These are phyloP conservation scores for Ogataea pini DNA, from an alignment of 805 yeast genomes.

Conservation along the genomic window DNA sequence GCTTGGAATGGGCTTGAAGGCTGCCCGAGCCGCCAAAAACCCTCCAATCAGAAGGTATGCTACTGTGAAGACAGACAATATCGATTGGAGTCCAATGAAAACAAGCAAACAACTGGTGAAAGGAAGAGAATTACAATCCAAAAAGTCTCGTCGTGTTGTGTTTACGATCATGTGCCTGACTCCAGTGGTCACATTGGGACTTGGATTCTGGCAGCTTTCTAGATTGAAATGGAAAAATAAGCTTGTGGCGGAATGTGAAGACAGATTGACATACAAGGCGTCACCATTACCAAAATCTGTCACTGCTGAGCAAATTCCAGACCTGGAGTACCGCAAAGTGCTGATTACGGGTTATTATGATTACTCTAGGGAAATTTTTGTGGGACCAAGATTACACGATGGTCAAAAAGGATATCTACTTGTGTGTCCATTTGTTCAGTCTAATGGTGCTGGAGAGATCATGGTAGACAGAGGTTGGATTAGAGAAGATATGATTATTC, in stretches of 20 bases:
- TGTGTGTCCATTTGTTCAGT: constrained; percentile 77
- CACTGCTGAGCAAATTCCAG: constrained; percentile 63
- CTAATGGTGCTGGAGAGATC: constrained; percentile 73
- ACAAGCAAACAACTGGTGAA: constrained; percentile 43
- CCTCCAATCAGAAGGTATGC: constrained; percentile 27
- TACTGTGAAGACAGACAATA: constrained; percentile 61
- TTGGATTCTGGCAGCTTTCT: constrained; percentile 92
- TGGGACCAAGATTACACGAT: constrained; percentile 83
- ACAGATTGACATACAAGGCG: constrained; percentile 71
- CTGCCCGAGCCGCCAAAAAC: too few relatives aligned
- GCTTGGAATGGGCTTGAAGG: too few relatives aligned
- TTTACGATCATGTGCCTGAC: constrained; percentile 57
- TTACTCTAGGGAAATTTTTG: constrained; percentile 83
- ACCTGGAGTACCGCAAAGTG: constrained; percentile 82
- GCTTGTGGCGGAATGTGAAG: constrained; percentile 80
- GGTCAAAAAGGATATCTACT: constrained; percentile 76
- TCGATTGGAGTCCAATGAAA: constrained; percentile 83
- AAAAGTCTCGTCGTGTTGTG: constrained; percentile 30
- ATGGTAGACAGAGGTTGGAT: constrained; percentile 94
- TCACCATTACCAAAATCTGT: constrained; percentile 67
- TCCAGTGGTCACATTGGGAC: constrained; percentile 81
- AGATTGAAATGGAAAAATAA: constrained; percentile 87
- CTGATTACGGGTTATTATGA: constrained; percentile 75
- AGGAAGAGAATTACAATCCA: constrained; percentile 28
- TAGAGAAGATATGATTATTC: constrained; percentile 63